These are phyloP conservation scores for Mucor velutinosus DNA, from an alignment of 371 early-diverging fungal species.

Conservation along the genomic window DNA sequence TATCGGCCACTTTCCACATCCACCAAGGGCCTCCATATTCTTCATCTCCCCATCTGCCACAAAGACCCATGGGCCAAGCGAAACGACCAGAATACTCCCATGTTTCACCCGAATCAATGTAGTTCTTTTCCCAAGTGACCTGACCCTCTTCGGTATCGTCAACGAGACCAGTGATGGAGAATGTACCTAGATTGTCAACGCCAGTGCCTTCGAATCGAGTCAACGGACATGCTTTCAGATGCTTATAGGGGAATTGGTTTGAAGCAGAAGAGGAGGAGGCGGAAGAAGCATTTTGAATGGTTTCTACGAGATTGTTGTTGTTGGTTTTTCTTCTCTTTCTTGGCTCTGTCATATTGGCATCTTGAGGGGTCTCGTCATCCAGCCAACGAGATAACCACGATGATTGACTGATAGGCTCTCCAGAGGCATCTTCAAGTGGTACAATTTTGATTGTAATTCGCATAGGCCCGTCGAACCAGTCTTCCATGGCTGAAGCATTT, in stretches of 20 bases:
- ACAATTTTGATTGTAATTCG: constrained; percentile 43
- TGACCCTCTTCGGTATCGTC: constrained; percentile 54
- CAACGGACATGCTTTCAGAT: constrained; percentile 40
- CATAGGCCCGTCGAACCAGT: constrained; percentile 54
- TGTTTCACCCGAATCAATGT: constrained; percentile 44
- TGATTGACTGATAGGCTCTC: constrained; percentile 17
- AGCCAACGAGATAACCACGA: constrained; percentile 35
- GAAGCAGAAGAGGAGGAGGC: neutral
- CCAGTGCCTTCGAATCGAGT: constrained; percentile 53
- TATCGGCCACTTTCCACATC: constrained; percentile 44
- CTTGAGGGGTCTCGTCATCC: constrained; percentile 3
- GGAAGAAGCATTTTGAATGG: neutral
- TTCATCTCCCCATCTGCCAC: constrained; percentile 55
- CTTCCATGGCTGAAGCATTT: constrained; percentile 14
- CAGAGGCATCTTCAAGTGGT: constrained; percentile 35
- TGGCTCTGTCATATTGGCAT: constrained; percentile 4
- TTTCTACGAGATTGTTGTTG: constrained; percentile 5
- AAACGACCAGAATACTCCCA: constrained; percentile 55
- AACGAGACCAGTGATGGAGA: constrained; percentile 44
- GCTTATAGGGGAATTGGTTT: constrained; percentile 30
- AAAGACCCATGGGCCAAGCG: constrained; percentile 44
- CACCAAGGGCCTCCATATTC: constrained; percentile 56
- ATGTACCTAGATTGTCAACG: constrained; percentile 41
- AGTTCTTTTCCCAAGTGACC: constrained; percentile 51
- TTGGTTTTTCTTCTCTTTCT: constrained; percentile 23